These are phyloP conservation scores for Cladosporium cucumerinum DNA, from an alignment of 2,329 filamentous ascomycete species.

Conservation along the genomic window DNA sequence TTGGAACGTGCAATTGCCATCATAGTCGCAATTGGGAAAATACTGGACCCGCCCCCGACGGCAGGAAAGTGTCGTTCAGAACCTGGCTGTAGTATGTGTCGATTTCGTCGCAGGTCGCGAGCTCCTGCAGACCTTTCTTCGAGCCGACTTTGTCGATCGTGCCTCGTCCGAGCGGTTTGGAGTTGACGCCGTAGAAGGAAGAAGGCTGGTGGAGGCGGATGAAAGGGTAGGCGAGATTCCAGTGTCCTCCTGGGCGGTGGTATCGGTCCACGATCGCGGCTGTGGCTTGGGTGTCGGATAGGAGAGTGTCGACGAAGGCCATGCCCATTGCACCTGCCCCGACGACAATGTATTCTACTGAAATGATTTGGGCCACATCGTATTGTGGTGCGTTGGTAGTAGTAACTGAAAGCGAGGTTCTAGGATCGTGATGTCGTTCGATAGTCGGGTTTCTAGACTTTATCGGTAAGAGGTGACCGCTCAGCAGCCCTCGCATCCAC, in stretches of 20 bases:
- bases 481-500: neutral
- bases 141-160: conserved; percentile 21
- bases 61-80: conserved; percentile 21
- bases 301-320: conserved; percentile 23
- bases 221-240: conserved; percentile 23
- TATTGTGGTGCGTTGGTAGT: neutral
- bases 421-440: neutral
- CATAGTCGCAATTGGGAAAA: conserved; percentile 21
- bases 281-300: conserved; percentile 15
- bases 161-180: conserved; percentile 17
- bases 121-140: conserved; percentile 23
- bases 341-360: conserved; percentile 22
- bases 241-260: conserved; percentile 23
- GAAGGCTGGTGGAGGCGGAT: conserved; percentile 25
- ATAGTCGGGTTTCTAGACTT: neutral
- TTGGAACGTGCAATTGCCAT: conserved; percentile 17
- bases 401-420: neutral
- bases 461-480: neutral
- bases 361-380: neutral
- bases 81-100: conserved; percentile 20
- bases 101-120: conserved; percentile 21
- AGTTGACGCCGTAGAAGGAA: conserved; percentile 25
- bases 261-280: conserved; percentile 20
- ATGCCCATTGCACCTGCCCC: conserved; percentile 25
- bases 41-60: conserved; percentile 22